A percentile compares a stretch with the other conserved stretches of the same genome.
Conservation (phyloP, 139 green algal genomes). For the Tetradesmus lagerheimii region DNA sequence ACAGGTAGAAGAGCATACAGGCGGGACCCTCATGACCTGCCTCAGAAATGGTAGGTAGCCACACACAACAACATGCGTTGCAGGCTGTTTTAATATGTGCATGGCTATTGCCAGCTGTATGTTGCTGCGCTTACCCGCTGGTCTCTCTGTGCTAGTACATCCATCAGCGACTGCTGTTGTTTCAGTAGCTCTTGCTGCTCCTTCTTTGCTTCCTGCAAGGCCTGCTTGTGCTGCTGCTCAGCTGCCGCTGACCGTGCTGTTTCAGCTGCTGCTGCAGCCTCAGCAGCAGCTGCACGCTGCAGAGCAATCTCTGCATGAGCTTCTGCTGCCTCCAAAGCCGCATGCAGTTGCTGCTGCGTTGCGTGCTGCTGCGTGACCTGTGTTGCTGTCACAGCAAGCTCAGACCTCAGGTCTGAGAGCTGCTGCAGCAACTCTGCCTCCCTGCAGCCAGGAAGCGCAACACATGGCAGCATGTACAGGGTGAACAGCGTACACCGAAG, state of each 20-base stretch:
- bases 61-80: not conserved
- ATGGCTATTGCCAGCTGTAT: not conserved
- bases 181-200: conserved; percentile 19
- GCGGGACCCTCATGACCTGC: too few relatives aligned
- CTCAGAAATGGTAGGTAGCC: too few relatives aligned
- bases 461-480: not conserved
- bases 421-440: conserved; percentile 14
- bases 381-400: not conserved
- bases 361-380: not conserved
- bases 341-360: not conserved
- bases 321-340: not conserved
- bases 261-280: not conserved
- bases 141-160: conserved; percentile 1
- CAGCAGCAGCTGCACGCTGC: not conserved
- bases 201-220: not conserved
- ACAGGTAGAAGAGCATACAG: too few relatives aligned
- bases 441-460: not conserved
- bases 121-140: not conserved
- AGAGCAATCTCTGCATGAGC: not conserved
- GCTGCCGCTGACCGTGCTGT: not conserved
- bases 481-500: too few relatives aligned
- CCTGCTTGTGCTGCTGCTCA: conserved; percentile 6
- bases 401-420: not conserved
- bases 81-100: not conserved
- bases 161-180: conserved; percentile 13